Evolutionary conservation across 1,284 basidiomycete species (phyloP), one percentile per base, ranked within the genome.

Genomic region (Bjerkandera adusta): DNA sequence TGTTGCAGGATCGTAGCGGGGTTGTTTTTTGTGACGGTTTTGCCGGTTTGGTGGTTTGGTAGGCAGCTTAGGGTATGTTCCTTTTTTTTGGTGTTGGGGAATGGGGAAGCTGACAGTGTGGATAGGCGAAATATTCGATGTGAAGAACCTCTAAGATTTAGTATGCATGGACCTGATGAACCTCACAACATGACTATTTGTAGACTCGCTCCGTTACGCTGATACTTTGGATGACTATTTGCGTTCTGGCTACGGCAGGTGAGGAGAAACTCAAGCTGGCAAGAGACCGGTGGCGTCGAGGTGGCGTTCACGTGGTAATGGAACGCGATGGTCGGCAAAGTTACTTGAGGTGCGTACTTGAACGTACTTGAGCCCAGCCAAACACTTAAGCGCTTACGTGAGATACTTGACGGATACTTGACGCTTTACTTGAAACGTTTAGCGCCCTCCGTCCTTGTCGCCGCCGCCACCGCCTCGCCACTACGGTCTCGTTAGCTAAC

Each of bases 1-100:
- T n/a, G n/a, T n/a, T 6, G 24, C 36, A 37, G 36, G 6, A 71
- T 81, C 36, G 75, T 77, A 5, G 65, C 66, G 0, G 78, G 66
- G 0, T 52, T 79, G 12, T 80, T 79, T 57, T 30, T 80, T 11
- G 50, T 78, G 12, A 65, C 75, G n/a, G 68, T 82, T 1, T 77
- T 77, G 1, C 50, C 68, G 1, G 53, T 81, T 5, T 78, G 81
- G 51, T 50, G 68, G 35, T 75, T 69, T 49, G 79, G 79, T 1
- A 54, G 62, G 15, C 44, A 43, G 26, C 57, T 80, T 15, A 63
- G 78, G 49, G 75, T 76, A 47, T 62, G 18, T 37, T 37, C 6
- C 10, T 8, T 7, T 7, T 12, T 4, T 43, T 43, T 16, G 7
- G 3, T n/a, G 24, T 47, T 35, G 34, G 34, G 10, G 7, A 12